Base-by-base conservation (phyloP, 2,329 filamentous ascomycete species). In the Aspergillus quadrilineatus region DNA sequence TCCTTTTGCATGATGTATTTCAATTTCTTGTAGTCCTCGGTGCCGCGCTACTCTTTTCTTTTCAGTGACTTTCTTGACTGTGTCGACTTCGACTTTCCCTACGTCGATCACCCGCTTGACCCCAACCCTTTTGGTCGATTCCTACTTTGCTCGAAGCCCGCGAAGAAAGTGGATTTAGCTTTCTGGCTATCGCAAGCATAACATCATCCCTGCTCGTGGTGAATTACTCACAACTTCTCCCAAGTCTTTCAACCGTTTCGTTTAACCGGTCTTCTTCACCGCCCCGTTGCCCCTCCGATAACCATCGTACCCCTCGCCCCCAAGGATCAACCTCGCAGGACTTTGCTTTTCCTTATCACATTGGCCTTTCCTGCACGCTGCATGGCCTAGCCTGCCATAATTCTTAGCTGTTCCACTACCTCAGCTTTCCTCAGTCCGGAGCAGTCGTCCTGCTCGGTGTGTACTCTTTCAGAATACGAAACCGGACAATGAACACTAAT, bases 381-480 rank as follows among this genome's bases (percentile, higher is more conserved):
- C 37, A 59, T 59, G 60, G 55, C 56, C 48, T 63, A 61, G 50
- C 32, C 55, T 50, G 50, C 41, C 45, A 34, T 9, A 47, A 56
- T 29, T 32, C 12, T 22, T 37, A 48, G 28, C 44, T 44, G 6
- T 36, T 34, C 9, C 34, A 4, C 26, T 39, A 37, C 41, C 6
- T 14, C 28, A 29, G 30, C 14, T 32, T 34, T 36, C 28, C 50
- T 29, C 9, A 14, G 10, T 34, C 28, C 34, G 34, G 47, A n/a
- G 17, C 17, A 37, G 15, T 10, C 12, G 8, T 8, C 15, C 36
- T 45, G 34, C 6, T 8, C 30, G 22, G 53, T 53, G 42, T 32
- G 44, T n/a, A 26, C 34, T 8, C 3, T n/a, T n/a, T 5, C 26
- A 39, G 14, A 7, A n/a, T 15, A 36, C 47, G 6, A 45, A 4